Evolutionary conservation across 495 filamentous ascomycete species (phyloP).

Genomic region (Penicillium taxi): DNA sequence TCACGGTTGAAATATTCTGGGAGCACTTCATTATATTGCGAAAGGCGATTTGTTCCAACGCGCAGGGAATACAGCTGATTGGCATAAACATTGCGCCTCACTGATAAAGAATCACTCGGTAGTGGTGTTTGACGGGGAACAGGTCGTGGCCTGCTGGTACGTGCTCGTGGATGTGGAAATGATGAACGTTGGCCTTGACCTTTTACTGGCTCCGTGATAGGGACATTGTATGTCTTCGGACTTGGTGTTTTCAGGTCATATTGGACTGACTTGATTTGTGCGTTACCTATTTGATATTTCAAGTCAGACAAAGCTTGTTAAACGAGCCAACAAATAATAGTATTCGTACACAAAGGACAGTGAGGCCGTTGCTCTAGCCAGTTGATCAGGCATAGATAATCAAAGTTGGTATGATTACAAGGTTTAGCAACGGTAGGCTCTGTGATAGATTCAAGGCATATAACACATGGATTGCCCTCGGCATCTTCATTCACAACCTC

Average conservation of each 20-base stretch:
- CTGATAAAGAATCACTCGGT: conserved; percentile 53
- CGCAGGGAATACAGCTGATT: conserved; percentile 72
- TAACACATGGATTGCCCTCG: conserved; percentile 40
- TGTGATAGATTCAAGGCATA: conserved; percentile 66
- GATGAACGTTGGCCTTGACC: conserved; percentile 5
- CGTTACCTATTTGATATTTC: conserved; percentile 45
- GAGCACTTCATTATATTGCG: conserved; percentile 68
- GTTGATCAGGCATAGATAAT: conserved; percentile 74
- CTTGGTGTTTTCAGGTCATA: conserved; percentile 51
- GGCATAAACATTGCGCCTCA: conserved; percentile 68
- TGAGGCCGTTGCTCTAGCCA: conserved; percentile 68
- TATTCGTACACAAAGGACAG: conserved; percentile 65
- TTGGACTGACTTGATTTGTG: conserved; percentile 56
- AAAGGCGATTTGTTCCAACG: conserved; percentile 75
- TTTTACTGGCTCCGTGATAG: conserved; percentile 9
- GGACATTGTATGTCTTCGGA: conserved; percentile 48
- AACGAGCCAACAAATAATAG: background rate
- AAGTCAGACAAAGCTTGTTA: no score
- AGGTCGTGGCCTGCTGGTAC: conserved; percentile 14
- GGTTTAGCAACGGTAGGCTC: conserved; percentile 63
- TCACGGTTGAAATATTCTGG: conserved; percentile 56
- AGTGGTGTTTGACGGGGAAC: conserved; percentile 16
- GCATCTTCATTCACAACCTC: conserved; percentile 34
- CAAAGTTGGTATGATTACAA: conserved; percentile 73
- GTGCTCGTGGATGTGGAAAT: conserved; percentile 19